These are phyloP conservation scores for Adansonia rubrostipa DNA, from an alignment of 441 rosid genomes.

Conservation along the genomic window DNA sequence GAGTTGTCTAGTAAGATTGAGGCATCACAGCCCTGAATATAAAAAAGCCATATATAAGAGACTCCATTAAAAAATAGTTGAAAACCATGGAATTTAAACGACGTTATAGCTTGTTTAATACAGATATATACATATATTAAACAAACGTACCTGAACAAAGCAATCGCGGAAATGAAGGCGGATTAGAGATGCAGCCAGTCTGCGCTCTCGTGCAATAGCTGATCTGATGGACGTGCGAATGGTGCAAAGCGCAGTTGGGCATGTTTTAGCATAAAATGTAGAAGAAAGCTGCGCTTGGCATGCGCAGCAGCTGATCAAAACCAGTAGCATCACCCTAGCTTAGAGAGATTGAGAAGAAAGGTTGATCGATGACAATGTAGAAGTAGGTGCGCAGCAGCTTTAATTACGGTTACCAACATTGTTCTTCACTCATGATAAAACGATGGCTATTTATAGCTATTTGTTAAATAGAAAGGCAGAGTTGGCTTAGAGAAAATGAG, in stretches of 20 bases:
- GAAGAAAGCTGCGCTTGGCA: slow-evolving; percentile 40
- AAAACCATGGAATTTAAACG: not conserved
- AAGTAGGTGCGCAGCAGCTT: not conserved
- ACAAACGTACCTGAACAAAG: slow-evolving; percentile 46
- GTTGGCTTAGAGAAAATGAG: not conserved
- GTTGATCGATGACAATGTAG: too few species aligned
- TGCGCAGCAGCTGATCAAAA: slow-evolving; percentile 27
- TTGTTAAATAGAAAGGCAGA: not conserved
- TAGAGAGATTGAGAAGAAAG: too few species aligned
- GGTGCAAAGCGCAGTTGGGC: slow-evolving; percentile 52
- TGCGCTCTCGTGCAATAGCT: slow-evolving; percentile 52
- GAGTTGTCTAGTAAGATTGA: slow-evolving; percentile 55
- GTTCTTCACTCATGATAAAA: not conserved
- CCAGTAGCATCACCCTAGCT: not conserved
- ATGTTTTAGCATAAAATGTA: slow-evolving; percentile 46
- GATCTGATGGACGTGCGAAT: slow-evolving; percentile 52
- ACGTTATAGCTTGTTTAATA: not conserved
- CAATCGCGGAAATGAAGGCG: slow-evolving; percentile 29
- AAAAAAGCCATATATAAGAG: not conserved
- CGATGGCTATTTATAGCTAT: too few species aligned
- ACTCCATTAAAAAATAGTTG: not conserved
- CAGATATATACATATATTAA: too few species aligned
- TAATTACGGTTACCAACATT: not conserved
- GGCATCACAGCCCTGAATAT: slow-evolving; percentile 61
- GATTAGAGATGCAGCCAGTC: slow-evolving; percentile 31